Percentiles rank a stretch among this genome's conserved stretches.
Evolutionary conservation across 1,284 basidiomycete genomes (phyloP).

Genomic region (Ustilago nuda): DNA sequence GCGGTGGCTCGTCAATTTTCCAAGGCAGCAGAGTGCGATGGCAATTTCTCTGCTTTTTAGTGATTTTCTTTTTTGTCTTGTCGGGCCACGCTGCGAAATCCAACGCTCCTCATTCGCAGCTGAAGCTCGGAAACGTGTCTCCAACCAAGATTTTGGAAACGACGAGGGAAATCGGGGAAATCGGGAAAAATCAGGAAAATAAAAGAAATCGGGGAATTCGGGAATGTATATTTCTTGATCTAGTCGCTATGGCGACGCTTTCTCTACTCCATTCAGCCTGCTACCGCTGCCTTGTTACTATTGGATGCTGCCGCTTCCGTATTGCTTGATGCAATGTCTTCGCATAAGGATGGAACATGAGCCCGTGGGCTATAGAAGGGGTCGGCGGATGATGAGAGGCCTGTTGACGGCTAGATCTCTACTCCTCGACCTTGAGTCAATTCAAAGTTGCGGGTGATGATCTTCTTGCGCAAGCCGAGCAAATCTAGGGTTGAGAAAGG

Average conservation of each 20-base stretch:
- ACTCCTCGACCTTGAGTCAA: constrained; percentile 12
- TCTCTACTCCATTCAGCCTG: not conserved
- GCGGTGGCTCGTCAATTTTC: not conserved
- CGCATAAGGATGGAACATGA: not conserved
- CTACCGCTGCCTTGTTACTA: not conserved
- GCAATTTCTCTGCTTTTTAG: not conserved
- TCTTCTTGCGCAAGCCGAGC: constrained; percentile 25
- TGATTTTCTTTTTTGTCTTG: constrained; percentile 2
- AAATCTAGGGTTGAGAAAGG: constrained; percentile 26
- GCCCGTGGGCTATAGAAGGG: not conserved
- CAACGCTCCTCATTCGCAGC: constrained; percentile 26
- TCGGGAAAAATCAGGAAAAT: too few species aligned
- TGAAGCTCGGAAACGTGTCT: not conserved
- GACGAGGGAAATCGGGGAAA: not conserved
- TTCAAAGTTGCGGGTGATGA: constrained; percentile 34
- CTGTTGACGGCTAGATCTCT: constrained; percentile 19
- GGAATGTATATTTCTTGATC: not conserved
- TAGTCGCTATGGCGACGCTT: not conserved
- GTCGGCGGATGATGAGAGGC: not conserved
- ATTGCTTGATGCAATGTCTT: not conserved
- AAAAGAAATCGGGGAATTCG: constrained; percentile 10
- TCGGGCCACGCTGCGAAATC: constrained; percentile 16
- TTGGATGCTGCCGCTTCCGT: not conserved
- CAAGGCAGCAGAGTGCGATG: constrained; percentile 20
- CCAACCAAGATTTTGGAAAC: too few species aligned